Conservation (phyloP, 208 protist species). For the Trichomonas vaginalis region DNA sequence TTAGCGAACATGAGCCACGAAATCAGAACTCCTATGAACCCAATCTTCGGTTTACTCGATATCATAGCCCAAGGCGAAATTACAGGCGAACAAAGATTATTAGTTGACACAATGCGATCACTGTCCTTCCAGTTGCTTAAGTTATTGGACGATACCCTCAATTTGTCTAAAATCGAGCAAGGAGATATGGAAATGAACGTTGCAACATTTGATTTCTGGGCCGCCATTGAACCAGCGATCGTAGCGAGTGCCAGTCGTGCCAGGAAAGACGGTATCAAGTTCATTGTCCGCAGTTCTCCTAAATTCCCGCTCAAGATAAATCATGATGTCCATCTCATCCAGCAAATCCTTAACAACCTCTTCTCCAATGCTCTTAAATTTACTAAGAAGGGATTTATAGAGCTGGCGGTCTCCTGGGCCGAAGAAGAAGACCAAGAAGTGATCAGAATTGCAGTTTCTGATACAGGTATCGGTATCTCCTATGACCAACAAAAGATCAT, state of each 20-base stretch:
- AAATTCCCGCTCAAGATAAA: neutral
- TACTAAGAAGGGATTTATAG: slow-evolving; percentile 20
- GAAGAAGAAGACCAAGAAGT: neutral
- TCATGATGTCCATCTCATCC: slow-evolving; percentile 30
- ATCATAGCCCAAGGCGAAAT: neutral
- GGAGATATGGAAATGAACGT: neutral
- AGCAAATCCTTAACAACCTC: slow-evolving; percentile 39
- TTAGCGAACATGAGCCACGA: slow-evolving; percentile 42
- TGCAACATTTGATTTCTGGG: neutral
- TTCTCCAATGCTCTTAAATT: slow-evolving; percentile 43
- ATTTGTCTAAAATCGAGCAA: neutral
- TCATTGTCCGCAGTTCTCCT: neutral
- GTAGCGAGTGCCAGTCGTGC: neutral
- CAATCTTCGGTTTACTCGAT: slow-evolving; percentile 35
- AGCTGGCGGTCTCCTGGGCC: neutral
- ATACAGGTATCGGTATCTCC: slow-evolving; percentile 45
- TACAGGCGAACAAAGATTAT: neutral
- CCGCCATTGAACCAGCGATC: neutral
- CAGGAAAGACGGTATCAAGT: neutral
- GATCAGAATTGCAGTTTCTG: slow-evolving; percentile 14
- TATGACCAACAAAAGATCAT: slow-evolving; percentile 28
- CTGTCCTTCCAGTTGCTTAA: neutral
- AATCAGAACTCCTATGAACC: slow-evolving; percentile 45
- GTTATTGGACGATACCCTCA: neutral
- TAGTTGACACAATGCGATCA: neutral